Base-by-base conservation (phyloP, 1,284 basidiomycete genomes). In the Inonotus hispidus region DNA sequence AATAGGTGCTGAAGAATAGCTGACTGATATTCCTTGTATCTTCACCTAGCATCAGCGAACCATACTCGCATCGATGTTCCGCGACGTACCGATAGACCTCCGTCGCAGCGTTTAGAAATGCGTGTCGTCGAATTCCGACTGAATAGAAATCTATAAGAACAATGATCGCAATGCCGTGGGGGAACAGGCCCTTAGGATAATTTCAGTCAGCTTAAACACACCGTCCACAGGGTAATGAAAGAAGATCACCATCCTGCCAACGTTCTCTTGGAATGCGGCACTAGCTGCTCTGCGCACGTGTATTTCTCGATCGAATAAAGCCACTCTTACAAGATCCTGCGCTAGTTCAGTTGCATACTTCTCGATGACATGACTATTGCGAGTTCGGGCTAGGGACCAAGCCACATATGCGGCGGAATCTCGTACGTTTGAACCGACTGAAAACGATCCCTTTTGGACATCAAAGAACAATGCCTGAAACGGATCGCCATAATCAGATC, bases 211-310 rank as follows among this genome's bases (percentile, higher is more conserved):
- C 16, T 4, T 35, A 52, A 27, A 5, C 7, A 27, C 11, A 11
- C 45, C 13, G 65, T 52, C 56, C 23, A 62, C 21, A 21, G 13
- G 13, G 41, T 32, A 32, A 32, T 32, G 8, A 32, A 3, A n/a
- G 41, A 14, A 35, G 74, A 85, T 74, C 68, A 95, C 93, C 74
- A 91, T 90, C 68, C 97, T 80, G 8, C 97, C 97, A 45, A 98
- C 97, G 68, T 91, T 90, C 73, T 99, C 97, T 72, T 99, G 97
- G 71, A 94, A 99, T 2, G 96, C 94, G 8, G 97, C 97, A 73
- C 95, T 98, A 2, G 96, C 95, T 3, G 97, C 97, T 64, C 97
- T 79, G n/a, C 97, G 83, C 54, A 99, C 94, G 62, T 93, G 92
- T 13, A 98, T 87, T 71, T 99, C 97, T 29, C 97, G 83, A 74